phyloP scores from a whole-genome alignment of 495 filamentous ascomycete species.

The Cudoniella acicularis region DNA sequence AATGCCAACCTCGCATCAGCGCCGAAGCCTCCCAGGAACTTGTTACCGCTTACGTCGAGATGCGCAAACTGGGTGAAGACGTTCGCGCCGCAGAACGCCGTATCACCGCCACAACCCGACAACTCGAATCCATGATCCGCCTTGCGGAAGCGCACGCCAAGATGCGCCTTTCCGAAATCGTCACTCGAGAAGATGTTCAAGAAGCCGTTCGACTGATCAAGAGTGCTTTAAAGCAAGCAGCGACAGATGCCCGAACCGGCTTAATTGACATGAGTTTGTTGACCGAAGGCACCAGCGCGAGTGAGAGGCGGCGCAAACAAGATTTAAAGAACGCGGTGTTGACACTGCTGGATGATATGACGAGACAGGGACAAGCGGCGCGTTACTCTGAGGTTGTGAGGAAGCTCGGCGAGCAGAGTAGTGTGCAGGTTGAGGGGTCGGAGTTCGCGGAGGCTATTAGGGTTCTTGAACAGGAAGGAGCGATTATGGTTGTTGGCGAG shows the following conservation, averaged over 20 bases:
- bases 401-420: slow-evolving; percentile 70
- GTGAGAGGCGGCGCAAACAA: slow-evolving; percentile 72
- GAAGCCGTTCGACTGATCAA: slow-evolving; percentile 93
- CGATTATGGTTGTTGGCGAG: slow-evolving; percentile 77
- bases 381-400: slow-evolving; percentile 73
- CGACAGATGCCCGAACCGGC: slow-evolving; percentile 86
- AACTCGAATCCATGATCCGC: slow-evolving; percentile 96
- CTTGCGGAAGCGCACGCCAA: slow-evolving; percentile 95
- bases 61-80: slow-evolving; percentile 94
- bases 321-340: slow-evolving; percentile 82
- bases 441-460: slow-evolving; percentile 82
- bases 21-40: slow-evolving; percentile 75
- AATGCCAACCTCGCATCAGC: slow-evolving; percentile 78
- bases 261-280: slow-evolving; percentile 95
- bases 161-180: slow-evolving; percentile 77
- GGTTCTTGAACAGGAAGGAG: slow-evolving; percentile 78
- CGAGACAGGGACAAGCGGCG: slow-evolving; percentile 60
- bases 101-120: slow-evolving; percentile 94
- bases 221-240: slow-evolving; percentile 92
- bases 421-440: slow-evolving; percentile 62
- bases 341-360: slow-evolving; percentile 73
- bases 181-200: slow-evolving; percentile 77
- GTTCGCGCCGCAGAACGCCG: slow-evolving; percentile 89
- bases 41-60: slow-evolving; percentile 83
- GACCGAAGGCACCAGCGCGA: slow-evolving; percentile 84